phyloP scores from a whole-genome alignment of 2,329 filamentous ascomycete genomes.

The Orbilia brochopaga region DNA sequence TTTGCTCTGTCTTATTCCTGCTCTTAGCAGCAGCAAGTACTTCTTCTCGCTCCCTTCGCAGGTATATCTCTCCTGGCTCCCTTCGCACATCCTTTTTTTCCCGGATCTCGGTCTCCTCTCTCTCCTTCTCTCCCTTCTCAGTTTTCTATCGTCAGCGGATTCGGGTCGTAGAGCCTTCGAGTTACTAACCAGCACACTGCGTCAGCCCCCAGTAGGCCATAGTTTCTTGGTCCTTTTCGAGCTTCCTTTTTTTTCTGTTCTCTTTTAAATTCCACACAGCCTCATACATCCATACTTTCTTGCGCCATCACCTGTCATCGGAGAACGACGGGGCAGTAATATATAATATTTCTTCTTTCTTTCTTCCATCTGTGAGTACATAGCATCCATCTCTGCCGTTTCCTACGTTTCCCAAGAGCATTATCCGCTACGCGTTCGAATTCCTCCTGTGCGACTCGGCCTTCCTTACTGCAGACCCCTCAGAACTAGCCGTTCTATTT shows the following conservation, averaged over 20 bases:
- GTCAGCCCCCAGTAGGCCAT: neutral
- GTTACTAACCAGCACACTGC: neutral
- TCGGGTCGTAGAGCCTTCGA: neutral
- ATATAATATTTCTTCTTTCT: constrained; percentile 6
- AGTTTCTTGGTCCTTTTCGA: neutral
- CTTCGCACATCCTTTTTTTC: constrained; percentile 44
- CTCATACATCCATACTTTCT: neutral
- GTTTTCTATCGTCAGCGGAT: neutral
- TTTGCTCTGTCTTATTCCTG: constrained; percentile 25
- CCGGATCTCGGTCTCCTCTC: constrained; percentile 28
- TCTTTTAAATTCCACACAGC: constrained; percentile 1
- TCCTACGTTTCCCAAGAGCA: constrained; percentile 38
- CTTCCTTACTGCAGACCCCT: constrained; percentile 9
- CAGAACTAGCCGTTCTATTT: neutral
- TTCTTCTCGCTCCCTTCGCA: constrained; percentile 17
- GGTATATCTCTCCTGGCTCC: constrained; percentile 47
- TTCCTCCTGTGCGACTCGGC: constrained; percentile 40
- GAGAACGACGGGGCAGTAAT: constrained; percentile 1
- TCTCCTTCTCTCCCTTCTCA: neutral
- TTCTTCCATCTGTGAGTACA: neutral
- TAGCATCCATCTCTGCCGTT: neutral
- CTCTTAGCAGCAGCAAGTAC: neutral
- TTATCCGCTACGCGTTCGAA: constrained; percentile 29
- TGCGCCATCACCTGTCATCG: neutral
- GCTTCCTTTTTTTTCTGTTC: neutral